A percentile compares a stretch with the other conserved stretches of the same genome.
These are phyloP conservation scores for Zarea fungicola DNA, from an alignment of 2,329 filamentous ascomycete genomes.

Conservation along the genomic window DNA sequence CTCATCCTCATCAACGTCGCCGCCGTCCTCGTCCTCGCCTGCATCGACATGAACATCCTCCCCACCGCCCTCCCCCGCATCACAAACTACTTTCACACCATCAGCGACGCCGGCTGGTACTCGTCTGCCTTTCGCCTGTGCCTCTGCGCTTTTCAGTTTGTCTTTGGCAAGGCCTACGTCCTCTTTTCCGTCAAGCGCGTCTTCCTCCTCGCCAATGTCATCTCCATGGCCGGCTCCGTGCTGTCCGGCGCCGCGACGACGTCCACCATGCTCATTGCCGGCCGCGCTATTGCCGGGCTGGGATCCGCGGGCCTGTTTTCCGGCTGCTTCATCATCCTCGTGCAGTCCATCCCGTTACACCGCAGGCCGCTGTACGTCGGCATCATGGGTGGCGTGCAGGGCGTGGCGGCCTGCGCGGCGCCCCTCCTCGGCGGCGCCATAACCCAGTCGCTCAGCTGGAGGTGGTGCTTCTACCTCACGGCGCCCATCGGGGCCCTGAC, in stretches of 20 bases:
- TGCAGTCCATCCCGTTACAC: constrained; percentile 2
- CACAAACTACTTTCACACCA: constrained; percentile 21
- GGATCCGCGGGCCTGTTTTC: constrained; percentile 38
- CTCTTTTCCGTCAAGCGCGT: constrained; percentile 39
- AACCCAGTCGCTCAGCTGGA: constrained; percentile 25
- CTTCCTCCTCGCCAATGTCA: constrained; percentile 32
- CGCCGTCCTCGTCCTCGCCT: constrained; percentile 13
- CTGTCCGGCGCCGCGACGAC: constrained; percentile 38
- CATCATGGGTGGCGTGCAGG: constrained; percentile 16
- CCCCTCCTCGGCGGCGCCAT: constrained; percentile 24
- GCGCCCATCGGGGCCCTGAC: constrained; percentile 19
- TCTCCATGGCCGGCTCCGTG: constrained; percentile 41
- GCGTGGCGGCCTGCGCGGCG: constrained; percentile 17
- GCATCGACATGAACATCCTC: constrained; percentile 22
- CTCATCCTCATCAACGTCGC: constrained; percentile 5
- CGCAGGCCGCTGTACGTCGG: constrained; percentile 5
- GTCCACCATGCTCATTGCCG: constrained; percentile 39
- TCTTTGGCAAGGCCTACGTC: constrained; percentile 23
- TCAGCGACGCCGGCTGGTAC: constrained; percentile 22
- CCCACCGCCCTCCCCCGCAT: constrained; percentile 16
- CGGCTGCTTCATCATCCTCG: constrained; percentile 22
- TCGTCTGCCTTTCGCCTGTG: constrained; percentile 24
- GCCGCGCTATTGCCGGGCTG: constrained; percentile 39
- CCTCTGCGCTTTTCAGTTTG: constrained; percentile 27
- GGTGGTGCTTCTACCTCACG: constrained; percentile 33